Conservation (phyloP, 2,329 filamentous ascomycete species). For the Paecilomyces variotii region DNA sequence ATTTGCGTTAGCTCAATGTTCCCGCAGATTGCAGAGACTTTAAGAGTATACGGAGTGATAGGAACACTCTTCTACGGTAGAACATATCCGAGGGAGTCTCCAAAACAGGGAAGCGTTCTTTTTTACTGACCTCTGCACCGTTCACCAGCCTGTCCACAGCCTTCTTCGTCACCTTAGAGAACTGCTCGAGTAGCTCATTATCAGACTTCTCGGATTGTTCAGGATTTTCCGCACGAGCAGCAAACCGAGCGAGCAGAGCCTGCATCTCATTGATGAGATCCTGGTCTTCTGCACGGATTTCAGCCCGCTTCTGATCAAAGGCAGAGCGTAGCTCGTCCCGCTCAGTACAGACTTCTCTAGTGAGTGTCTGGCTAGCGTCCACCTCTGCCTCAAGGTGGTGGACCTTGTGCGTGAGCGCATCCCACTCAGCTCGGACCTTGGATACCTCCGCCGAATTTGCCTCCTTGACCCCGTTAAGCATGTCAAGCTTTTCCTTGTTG, state of each 20-base stretch:
- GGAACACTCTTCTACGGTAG: background rate
- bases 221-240: conserved; percentile 23
- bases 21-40: background rate
- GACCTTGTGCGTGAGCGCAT: conserved; percentile 23
- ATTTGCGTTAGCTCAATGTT: background rate
- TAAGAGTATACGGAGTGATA: too few species aligned
- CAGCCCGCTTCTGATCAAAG: conserved; percentile 30
- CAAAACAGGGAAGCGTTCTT: conserved; percentile 2
- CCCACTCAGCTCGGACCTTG: conserved; percentile 27
- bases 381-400: conserved; percentile 32
- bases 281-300: conserved; percentile 33
- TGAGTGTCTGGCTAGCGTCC: conserved; percentile 29
- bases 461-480: conserved; percentile 29
- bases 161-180: conserved; percentile 50
- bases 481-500: conserved; percentile 30
- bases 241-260: conserved; percentile 31
- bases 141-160: conserved; percentile 37
- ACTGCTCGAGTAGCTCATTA: conserved; percentile 34
- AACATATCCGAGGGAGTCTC: background rate
- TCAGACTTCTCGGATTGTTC: conserved; percentile 28
- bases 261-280: conserved; percentile 35
- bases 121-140: conserved; percentile 33
- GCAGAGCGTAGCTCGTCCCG: conserved; percentile 31
- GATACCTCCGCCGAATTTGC: conserved; percentile 25
- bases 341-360: conserved; percentile 31